Base-by-base conservation (phyloP, 2,329 filamentous ascomycete genomes). In the Alternaria rosae region DNA sequence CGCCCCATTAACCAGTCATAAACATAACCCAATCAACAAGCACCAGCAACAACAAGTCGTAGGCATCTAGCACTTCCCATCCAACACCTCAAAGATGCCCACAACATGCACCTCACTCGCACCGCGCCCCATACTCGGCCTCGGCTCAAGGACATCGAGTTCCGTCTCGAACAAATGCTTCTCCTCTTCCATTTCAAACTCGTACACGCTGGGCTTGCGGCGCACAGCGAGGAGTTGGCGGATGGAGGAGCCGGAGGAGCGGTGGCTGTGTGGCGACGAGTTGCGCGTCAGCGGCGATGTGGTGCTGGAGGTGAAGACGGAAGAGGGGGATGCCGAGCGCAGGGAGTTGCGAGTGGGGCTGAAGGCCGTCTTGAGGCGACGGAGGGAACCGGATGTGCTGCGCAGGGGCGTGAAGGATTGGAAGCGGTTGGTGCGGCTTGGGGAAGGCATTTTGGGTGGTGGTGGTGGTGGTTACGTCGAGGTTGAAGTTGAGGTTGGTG, bases 71-170 rank as follows among this genome's bases (percentile, higher is more conserved):
- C 62, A 70, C 65, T 71, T 73, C 1, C 77, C 76, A 28, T 77
- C 74, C 50, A 80, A 55, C 11, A 80, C 78, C 72, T 79, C 76
- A 41, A 79, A 79, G 30, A 80, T 80, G 21, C 78, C 76, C 0
- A 78, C 73, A 30, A 79, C 78, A 45, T 75, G 70, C 5, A 73
- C 72, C 43, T 71, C 72, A 8, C 67, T 68, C 0, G 54, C 54
- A 2, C 67, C 59, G 5, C 55, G 48, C 1, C 57, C 64, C 9
- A 66, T 13, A 9, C 57, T 62, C 0, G 76, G 76, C 55, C 78
- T 25, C 0, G 78, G 78, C 69, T 80, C 78, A 4, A 80, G 62
- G 53, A 78, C 65, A 12, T 70, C 69, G 13, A 77, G 50, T 56
- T 76, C 74, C 35, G 67, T 61, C 21, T 68, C 69, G 44, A 78